phyloP scores from a whole-genome alignment of 2,329 filamentous ascomycete species.

The Aspergillus sp. region DNA sequence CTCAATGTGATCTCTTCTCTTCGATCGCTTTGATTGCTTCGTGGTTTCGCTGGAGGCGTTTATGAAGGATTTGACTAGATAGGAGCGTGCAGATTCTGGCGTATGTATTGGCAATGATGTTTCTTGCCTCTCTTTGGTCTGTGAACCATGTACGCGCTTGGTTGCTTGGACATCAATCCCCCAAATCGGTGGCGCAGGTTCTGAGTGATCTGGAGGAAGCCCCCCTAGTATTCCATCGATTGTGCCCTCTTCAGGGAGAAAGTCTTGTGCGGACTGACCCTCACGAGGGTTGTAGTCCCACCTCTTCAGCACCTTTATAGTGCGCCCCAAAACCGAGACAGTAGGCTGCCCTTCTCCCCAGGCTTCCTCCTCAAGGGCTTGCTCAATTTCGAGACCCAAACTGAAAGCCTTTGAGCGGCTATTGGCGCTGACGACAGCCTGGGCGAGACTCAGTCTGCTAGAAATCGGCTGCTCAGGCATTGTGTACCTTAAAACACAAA shows the following conservation, averaged over 20 bases:
- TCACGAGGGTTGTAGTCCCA: conserved; percentile 70
- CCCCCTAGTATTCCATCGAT: conserved; percentile 22
- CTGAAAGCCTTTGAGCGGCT: conserved; percentile 76
- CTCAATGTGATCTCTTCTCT: conserved; percentile 55
- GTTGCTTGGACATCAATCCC: conserved; percentile 62
- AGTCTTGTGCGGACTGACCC: conserved; percentile 39
- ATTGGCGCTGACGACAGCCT: conserved; percentile 82
- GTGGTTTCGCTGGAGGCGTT: conserved; percentile 17
- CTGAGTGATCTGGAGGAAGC: conserved; percentile 8
- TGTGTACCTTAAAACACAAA: conserved; percentile 74
- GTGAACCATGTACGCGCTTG: conserved; percentile 49
- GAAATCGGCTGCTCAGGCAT: conserved; percentile 85
- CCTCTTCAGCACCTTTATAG: conserved; percentile 75
- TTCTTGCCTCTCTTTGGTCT: conserved; percentile 24
- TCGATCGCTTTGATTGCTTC: conserved; percentile 35
- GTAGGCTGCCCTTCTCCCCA: conserved; percentile 77
- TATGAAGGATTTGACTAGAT: conserved; percentile 57
- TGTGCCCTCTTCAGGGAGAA: conserved; percentile 4
- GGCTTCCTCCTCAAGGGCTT: conserved; percentile 69
- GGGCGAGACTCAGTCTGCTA: conserved; percentile 80
- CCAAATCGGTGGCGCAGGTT: conserved; percentile 56
- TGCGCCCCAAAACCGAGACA: conserved; percentile 72
- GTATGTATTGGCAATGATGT: conserved; percentile 72
- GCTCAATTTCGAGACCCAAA: conserved; percentile 70
- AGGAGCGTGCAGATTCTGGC: conserved; percentile 69